phyloP scores from a whole-genome alignment of 1,284 basidiomycete genomes.

The Stygiomarasmius scandens region DNA sequence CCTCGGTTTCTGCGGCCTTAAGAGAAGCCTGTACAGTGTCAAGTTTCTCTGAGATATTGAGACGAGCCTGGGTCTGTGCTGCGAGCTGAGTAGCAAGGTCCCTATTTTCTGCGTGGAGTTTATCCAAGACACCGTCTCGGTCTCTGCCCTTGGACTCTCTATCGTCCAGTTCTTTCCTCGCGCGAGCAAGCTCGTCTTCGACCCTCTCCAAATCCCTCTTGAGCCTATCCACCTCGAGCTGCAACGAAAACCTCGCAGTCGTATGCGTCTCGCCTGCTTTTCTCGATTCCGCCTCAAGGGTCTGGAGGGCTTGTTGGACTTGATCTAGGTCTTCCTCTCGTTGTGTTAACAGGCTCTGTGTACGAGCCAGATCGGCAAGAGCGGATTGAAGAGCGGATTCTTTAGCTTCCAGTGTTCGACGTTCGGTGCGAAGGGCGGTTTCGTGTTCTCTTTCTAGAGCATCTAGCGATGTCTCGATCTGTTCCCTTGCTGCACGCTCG shows the following conservation, averaged over 20 bases:
- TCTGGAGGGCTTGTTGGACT: conserved; percentile 74
- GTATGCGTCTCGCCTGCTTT: conserved; percentile 81
- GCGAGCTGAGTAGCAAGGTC: conserved; percentile 79
- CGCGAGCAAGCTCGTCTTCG: conserved; percentile 79
- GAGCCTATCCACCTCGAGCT: conserved; percentile 88
- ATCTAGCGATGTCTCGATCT: conserved; percentile 56
- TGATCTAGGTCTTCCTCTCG: conserved; percentile 74
- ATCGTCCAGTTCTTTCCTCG: conserved; percentile 73
- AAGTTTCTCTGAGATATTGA: conserved; percentile 88
- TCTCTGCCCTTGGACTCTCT: conserved; percentile 67
- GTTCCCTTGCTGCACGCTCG: conserved; percentile 60
- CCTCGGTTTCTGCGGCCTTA: conserved; percentile 69
- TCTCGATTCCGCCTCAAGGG: conserved; percentile 68
- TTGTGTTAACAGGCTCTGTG: conserved; percentile 62
- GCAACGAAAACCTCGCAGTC: conserved; percentile 83
- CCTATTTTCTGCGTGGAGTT: conserved; percentile 76
- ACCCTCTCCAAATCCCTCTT: conserved; percentile 83
- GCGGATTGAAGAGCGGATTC: conserved; percentile 66
- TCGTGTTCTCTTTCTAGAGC: conserved; percentile 63
- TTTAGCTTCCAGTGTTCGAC: conserved; percentile 65
- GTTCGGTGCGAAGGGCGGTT: conserved; percentile 56
- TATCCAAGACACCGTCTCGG: conserved; percentile 71
- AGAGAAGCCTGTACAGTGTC: conserved; percentile 65
- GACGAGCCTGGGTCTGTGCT: conserved; percentile 79
- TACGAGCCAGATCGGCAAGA: conserved; percentile 61